Evolutionary conservation across 1,284 basidiomycete species (phyloP), one percentile per base, ranked within the genome.

Genomic region (Ganoderma multipileum): DNA sequence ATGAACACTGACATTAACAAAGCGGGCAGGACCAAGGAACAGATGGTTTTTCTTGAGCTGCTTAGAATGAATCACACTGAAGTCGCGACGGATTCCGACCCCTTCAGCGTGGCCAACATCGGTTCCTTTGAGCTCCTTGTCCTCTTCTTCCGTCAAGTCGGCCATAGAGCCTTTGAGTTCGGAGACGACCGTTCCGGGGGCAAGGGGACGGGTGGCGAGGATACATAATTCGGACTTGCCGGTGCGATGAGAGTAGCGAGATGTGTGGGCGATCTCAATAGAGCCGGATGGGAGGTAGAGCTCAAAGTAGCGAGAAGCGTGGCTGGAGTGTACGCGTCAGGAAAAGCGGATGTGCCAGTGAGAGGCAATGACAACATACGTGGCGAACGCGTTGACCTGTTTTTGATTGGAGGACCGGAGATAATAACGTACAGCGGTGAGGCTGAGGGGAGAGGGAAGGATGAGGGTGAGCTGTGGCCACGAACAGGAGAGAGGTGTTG

Each of bases 11-110:
- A 96, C 95, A 78, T 97, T 97, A 71, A 97, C 95, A 82, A 97
- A 97, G 73, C 95, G 90, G 78, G 96, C 96, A 61, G 95, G 95
- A 2, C 95, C 96, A 73, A 97, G 84, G 82, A 97, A 93, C 73
- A 97, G 85, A 83, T 96, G 94, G 76, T 95, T 96, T 83, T 94
- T 95, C 82, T 95, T 94, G 84, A 95, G 91, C 76, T 94, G 90
- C 73, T 93, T 92, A 54, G 93, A 95, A 78, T 95, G 93, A 68
- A 97, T 95, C 74, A 97, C 94, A 76, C 93, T 95, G 76, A 97
- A 97, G 78, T 97, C 95, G 74, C 92, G 86, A 66, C 93, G 86
- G 68, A 93, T 92, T 72, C 93, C 93, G 52, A 74, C 72, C 62
- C 86, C 87, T 72, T 90, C 89, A 71, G 88, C 85, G 66, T 83